A percentile compares a stretch with the other conserved stretches of the same genome.
Conservation (phyloP, 2,329 filamentous ascomycete species). For the Ophiostoma fasciatum region DNA sequence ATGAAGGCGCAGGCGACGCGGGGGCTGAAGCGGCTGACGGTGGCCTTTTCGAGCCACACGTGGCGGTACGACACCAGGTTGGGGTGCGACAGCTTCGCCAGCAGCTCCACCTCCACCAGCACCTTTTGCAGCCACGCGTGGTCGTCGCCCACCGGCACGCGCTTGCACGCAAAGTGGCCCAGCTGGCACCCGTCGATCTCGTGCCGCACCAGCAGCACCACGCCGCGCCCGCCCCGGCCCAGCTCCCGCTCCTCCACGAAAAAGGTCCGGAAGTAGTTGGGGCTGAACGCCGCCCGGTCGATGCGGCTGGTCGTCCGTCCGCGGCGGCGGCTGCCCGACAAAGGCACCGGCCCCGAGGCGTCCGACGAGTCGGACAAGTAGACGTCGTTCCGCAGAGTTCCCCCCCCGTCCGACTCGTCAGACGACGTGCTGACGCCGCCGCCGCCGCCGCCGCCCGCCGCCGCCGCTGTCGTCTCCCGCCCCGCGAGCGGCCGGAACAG, state of each 20-base stretch:
- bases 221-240: constrained; percentile 82
- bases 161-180: constrained; percentile 90
- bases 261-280: constrained; percentile 83
- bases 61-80: constrained; percentile 95
- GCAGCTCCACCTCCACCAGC: constrained; percentile 78
- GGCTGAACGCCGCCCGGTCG: constrained; percentile 73
- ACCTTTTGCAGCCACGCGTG: constrained; percentile 93
- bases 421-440: not conserved
- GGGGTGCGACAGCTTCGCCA: constrained; percentile 82
- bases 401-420: constrained; percentile 9
- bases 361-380: constrained; percentile 1
- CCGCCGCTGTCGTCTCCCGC: constrained; percentile 4
- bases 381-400: too few species aligned
- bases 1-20: constrained; percentile 93
- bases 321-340: too few species aligned
- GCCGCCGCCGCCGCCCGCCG: not conserved
- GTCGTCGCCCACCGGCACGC: constrained; percentile 88
- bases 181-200: constrained; percentile 78
- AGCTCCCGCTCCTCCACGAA: constrained; percentile 81
- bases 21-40: constrained; percentile 74
- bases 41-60: constrained; percentile 87
- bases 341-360: constrained; percentile 13
- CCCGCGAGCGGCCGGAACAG: constrained; percentile 29
- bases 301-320: constrained; percentile 69
- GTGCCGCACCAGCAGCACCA: constrained; percentile 87